phyloP scores from a whole-genome alignment of 2,329 filamentous ascomycete genomes.

The Clonostachys sp. region DNA sequence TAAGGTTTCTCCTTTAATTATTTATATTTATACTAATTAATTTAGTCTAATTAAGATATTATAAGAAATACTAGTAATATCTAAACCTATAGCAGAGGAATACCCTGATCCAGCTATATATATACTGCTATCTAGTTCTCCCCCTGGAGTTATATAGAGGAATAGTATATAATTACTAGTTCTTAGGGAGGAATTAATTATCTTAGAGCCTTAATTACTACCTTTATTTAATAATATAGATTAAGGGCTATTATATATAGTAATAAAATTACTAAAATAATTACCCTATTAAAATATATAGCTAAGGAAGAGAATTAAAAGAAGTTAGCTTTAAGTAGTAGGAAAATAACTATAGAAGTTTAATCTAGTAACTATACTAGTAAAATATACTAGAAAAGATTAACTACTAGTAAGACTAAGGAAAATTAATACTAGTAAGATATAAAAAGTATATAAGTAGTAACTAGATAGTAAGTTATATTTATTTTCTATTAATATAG shows the following conservation, averaged over 20 bases:
- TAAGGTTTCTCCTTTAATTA: no score
- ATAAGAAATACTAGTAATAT: not conserved
- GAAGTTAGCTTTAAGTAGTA: conserved; percentile 5
- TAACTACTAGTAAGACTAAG: not conserved
- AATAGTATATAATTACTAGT: not conserved
- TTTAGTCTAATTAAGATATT: no score
- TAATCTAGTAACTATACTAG: conserved; percentile 3
- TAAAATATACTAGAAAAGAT: conserved; percentile 1
- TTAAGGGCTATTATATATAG: not conserved
- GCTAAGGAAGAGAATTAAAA: not conserved
- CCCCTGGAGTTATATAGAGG: not conserved
- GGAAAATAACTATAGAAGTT: conserved; percentile 16
- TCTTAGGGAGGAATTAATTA: not conserved
- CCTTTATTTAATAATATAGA: not conserved
- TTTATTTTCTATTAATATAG: no score
- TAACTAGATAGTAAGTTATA: not conserved
- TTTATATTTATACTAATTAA: no score
- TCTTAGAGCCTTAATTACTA: not conserved
- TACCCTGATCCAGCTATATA: not conserved
- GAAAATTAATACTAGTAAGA: not conserved
- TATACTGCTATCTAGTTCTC: not conserved
- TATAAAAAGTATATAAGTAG: not conserved
- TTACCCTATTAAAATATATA: conserved; percentile 1
- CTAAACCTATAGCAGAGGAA: not conserved
- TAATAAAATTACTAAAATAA: conserved; percentile 7